These are phyloP conservation scores for Cladosporium sp. DNA, from an alignment of 2,329 filamentous ascomycete genomes.

Conservation along the genomic window DNA sequence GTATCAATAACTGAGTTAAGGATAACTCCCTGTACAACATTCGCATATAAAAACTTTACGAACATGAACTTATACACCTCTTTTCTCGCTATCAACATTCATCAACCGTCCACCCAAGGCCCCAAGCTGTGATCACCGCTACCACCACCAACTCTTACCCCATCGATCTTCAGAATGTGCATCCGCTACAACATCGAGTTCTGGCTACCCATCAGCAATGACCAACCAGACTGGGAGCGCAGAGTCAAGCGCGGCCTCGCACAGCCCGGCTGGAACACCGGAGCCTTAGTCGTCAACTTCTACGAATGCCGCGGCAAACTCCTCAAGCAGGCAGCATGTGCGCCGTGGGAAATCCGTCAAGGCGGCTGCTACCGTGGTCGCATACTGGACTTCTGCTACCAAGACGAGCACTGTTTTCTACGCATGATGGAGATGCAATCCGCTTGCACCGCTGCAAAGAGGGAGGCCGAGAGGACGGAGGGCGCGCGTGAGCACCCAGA, in stretches of 20 bases:
- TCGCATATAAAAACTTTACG: neutral
- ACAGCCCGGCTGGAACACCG: neutral
- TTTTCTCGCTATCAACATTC: neutral
- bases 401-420: neutral
- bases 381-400: conserved; percentile 1
- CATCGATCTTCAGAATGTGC: neutral
- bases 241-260: conserved; percentile 1
- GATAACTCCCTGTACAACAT: neutral
- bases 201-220: neutral
- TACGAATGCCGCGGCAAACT: conserved; percentile 6
- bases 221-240: neutral
- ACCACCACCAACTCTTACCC: neutral
- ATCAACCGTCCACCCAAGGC: neutral
- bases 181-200: conserved; percentile 4
- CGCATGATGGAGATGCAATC: neutral
- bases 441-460: neutral
- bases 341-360: neutral
- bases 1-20: neutral
- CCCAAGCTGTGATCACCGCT: neutral
- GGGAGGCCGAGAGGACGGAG: neutral
- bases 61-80: neutral
- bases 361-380: neutral
- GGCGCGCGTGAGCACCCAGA: neutral
- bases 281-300: neutral
- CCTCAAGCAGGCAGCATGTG: neutral